Evolutionary conservation across 2,329 filamentous ascomycete species (phyloP), one percentile per base, ranked within the genome.

Genomic region (Aspergillus sp.): DNA sequence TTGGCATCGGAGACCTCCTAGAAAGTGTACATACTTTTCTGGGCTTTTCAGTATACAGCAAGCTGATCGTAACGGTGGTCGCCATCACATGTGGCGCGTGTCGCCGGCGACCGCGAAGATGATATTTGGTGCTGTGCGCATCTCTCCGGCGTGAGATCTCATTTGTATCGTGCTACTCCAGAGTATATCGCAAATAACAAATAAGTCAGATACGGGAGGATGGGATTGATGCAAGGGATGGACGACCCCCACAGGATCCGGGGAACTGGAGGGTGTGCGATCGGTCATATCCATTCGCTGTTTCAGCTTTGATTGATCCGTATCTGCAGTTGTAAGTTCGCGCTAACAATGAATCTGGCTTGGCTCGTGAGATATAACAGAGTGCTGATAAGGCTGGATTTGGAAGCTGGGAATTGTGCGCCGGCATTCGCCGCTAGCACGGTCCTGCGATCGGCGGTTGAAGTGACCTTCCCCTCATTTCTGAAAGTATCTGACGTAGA

Each of bases 341-440:
- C 44, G 47, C 49, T 50, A 54, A 35, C 45, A 39, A 47, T 37
- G 43, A 45, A 48, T 54, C 44, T 55, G 17, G 12, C 37, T 33
- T 48, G 45, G 14, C 52, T 33, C 31, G 33, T 40, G 12, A 11
- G 31, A 46, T 56, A 47, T 45, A 48, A 27, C 43, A 40, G 40
- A 9, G n/a, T 17, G 33, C 47, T 56, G 54, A 60, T 56, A 60
- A 63, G 59, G 44, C 24, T 40, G 35, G 27, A 31, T 31, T 31
- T 31, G 27, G 27, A 31, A 31, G 3, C 9, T 17, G 56, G 55
- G 35, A 55, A 75, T 71, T 24, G 73, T 71, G 73, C 74, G 5
- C 76, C 74, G 35, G 67, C 72, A 3, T 71, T 75, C 35, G 73
- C 75, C 19, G 73, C 72, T 11, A 75, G 74, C 52, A 75, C 72